Percentiles rank a stretch among this genome's conserved stretches.
Conservation (phyloP, 495 filamentous ascomycete genomes). For the Trichoderma virens region DNA sequence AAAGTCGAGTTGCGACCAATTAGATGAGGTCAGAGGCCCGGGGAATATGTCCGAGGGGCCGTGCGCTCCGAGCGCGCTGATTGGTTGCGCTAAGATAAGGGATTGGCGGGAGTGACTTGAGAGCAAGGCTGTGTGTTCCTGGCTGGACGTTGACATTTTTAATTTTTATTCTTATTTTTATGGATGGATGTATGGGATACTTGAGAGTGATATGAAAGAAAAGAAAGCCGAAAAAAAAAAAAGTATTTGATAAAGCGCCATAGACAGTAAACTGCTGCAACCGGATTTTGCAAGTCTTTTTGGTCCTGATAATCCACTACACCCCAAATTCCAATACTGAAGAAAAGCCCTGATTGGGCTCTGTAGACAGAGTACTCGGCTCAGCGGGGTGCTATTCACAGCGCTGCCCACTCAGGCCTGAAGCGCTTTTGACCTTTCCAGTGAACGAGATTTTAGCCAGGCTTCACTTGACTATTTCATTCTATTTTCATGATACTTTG, state of each 20-base stretch:
- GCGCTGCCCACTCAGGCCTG: neutral
- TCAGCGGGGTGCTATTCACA: constrained; percentile 7
- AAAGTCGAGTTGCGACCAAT: constrained; percentile 11
- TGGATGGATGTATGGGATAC: too few species aligned
- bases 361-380: neutral
- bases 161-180: neutral
- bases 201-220: too few species aligned
- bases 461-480: neutral
- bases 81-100: neutral
- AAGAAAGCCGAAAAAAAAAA: too few species aligned
- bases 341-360: neutral
- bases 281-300: too few species aligned
- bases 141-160: neutral
- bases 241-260: too few species aligned
- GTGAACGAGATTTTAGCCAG: neutral
- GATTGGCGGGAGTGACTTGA: neutral
- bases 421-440: neutral
- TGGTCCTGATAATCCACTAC: too few species aligned
- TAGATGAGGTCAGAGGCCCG: constrained; percentile 3
- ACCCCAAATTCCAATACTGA: too few species aligned
- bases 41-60: neutral
- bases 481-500: neutral
- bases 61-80: neutral
- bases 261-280: too few species aligned
- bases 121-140: constrained; percentile 6